Evolutionary conservation across 768 basidiomycete species (phyloP), one percentile per base, ranked within the genome.

Genomic region (Hirschioporus abietinus): DNA sequence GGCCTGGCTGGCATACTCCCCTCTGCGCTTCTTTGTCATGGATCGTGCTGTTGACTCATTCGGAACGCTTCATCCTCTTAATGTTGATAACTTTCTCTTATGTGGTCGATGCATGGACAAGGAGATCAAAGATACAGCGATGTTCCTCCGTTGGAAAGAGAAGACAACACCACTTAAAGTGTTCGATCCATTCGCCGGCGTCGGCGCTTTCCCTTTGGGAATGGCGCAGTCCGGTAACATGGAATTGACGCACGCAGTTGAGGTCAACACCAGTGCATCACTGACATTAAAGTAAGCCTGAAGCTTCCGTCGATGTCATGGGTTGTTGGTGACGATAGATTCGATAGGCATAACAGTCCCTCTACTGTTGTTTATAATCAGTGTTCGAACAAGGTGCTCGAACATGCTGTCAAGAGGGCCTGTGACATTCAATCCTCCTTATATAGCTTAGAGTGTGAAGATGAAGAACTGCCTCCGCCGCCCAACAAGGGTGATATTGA

Each of bases 181-280:
- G 9, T 75, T 83, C 12, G 80, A 82, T 70, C 78, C 80, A 0
- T 84, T 84, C 64, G 78, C 73, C 3, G 83, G 83, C 1, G 72
- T 74, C 0, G 90, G 90, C 6, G 86, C 89, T 2, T 89, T 93
- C 71, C 83, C 83, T 63, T 73, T 82, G 23, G 89, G 84, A 0
- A 75, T 92, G 75, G 81, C 82, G 18, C 77, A 84, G 52, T 78
- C 82, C 1, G 86, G 83, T 64, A 86, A 83, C 64, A 69, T 90
- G 63, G 81, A 84, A 67, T 71, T 90, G 4, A 87, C 86, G 0
- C 86, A 90, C 76, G 84, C 87, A 0, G 76, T 92, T 59, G 92
- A 94, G 70, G 87, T 91, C 24, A 79, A 84, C n/a, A 90, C 91
- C 0, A 90, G 88, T 72, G 90, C 93, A 8, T 88, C 89, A 0